phyloP scores from a whole-genome alignment of 2,329 filamentous ascomycete genomes.

The Penicillium sp. region DNA sequence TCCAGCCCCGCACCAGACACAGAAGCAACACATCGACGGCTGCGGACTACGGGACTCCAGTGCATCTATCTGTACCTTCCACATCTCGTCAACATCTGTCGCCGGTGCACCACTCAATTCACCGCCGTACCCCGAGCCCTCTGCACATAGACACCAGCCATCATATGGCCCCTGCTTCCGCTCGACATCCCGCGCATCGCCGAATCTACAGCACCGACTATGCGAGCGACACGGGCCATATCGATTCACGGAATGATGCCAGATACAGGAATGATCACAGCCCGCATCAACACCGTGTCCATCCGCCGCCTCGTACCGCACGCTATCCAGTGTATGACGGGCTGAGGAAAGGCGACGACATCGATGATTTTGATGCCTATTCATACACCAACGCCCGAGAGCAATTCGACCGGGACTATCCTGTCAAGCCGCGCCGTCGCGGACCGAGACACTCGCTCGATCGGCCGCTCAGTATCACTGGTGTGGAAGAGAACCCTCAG shows the following conservation, averaged over 20 bases:
- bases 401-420: conserved; percentile 47
- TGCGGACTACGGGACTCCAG: conserved; percentile 27
- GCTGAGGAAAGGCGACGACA: conserved; percentile 35
- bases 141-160: conserved; percentile 32
- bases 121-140: conserved; percentile 34
- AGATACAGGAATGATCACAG: conserved; percentile 23
- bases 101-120: conserved; percentile 28
- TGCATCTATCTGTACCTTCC: conserved; percentile 29
- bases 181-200: conserved; percentile 28
- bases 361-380: conserved; percentile 44
- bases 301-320: conserved; percentile 24
- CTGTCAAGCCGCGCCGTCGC: conserved; percentile 34
- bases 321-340: conserved; percentile 31
- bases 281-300: conserved; percentile 19
- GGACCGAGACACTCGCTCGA: conserved; percentile 25
- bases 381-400: conserved; percentile 49
- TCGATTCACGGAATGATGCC: conserved; percentile 22
- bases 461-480: conserved; percentile 41
- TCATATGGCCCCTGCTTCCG: conserved; percentile 35
- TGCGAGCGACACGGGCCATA: conserved; percentile 35
- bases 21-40: conserved; percentile 36
- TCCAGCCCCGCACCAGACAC: conserved; percentile 32
- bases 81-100: conserved; percentile 20
- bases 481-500: conserved; percentile 34
- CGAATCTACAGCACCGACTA: conserved; percentile 36